Percentiles rank a stretch among this genome's conserved stretches.
These are phyloP conservation scores for Vigna trinervia DNA, from an alignment of 306 rosid genomes.

Conservation along the genomic window DNA sequence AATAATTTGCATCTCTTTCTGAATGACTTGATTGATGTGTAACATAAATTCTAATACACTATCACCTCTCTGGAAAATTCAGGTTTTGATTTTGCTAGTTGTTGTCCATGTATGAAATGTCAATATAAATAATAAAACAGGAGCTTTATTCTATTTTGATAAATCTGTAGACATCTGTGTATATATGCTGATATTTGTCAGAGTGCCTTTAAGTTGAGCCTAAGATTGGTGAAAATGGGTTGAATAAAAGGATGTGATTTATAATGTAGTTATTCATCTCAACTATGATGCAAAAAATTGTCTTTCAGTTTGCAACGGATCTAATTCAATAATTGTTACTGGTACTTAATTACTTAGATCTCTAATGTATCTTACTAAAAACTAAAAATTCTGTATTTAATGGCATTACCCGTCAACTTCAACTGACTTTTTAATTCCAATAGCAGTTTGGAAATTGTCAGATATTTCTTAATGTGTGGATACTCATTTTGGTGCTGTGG, in stretches of 20 bases:
- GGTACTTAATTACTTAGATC: neutral
- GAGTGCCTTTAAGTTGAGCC: conserved; percentile 3
- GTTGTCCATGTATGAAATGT: conserved; percentile 2
- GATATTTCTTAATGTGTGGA: conserved; percentile 19
- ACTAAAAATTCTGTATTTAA: neutral
- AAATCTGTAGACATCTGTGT: neutral
- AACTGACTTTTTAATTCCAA: neutral
- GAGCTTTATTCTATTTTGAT: neutral
- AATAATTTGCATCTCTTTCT: conserved; percentile 2
- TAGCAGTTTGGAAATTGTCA: neutral
- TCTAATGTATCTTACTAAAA: neutral
- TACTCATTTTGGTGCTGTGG: neutral
- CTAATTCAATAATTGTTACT: neutral
- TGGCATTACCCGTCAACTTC: neutral
- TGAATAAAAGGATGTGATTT: neutral
- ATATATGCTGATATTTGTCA: neutral
- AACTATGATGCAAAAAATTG: neutral
- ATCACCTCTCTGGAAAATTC: neutral
- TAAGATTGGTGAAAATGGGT: conserved; percentile 7
- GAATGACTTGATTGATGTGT: conserved; percentile 11
- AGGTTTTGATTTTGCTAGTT: conserved; percentile 10
- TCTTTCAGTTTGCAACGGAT: neutral
- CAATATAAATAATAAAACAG: neutral
- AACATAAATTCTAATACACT: neutral
- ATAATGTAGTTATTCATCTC: neutral